phyloP scores from a whole-genome alignment of 2,329 filamentous ascomycete genomes.

The Exophiala viscosa region DNA sequence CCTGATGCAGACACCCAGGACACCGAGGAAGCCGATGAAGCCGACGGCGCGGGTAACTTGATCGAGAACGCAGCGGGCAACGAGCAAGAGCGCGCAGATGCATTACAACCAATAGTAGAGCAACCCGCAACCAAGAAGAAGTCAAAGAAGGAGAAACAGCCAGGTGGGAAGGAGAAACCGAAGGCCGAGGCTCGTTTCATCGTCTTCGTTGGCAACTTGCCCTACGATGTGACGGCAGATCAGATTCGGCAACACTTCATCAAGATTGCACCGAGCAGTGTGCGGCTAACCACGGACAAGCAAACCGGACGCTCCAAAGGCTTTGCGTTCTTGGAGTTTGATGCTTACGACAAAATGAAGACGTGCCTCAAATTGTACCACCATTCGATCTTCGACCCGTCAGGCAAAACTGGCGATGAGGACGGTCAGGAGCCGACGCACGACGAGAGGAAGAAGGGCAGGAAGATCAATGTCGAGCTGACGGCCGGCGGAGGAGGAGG shows the following conservation, averaged over 20 bases:
- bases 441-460: constrained; percentile 35
- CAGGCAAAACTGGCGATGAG: constrained; percentile 35
- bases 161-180: constrained; percentile 27
- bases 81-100: not conserved
- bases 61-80: not conserved
- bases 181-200: constrained; percentile 58
- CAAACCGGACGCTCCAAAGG: constrained; percentile 64
- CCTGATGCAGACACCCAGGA: not conserved
- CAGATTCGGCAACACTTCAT: constrained; percentile 72
- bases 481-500: constrained; percentile 83
- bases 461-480: constrained; percentile 89
- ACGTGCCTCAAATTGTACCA: constrained; percentile 88
- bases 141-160: constrained; percentile 30
- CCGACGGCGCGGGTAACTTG: not conserved
- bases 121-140: constrained; percentile 35
- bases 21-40: not conserved
- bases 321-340: constrained; percentile 86
- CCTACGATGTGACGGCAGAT: constrained; percentile 71
- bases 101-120: constrained; percentile 20
- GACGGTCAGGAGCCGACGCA: constrained; percentile 1
- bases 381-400: constrained; percentile 69
- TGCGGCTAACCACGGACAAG: constrained; percentile 71
- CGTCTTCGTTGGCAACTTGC: constrained; percentile 84
- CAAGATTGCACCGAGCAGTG: constrained; percentile 64
- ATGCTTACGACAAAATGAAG: constrained; percentile 82